Conservation (phyloP, 192 early-diverging fungal genomes). For the Backusella parvicylindrica region DNA sequence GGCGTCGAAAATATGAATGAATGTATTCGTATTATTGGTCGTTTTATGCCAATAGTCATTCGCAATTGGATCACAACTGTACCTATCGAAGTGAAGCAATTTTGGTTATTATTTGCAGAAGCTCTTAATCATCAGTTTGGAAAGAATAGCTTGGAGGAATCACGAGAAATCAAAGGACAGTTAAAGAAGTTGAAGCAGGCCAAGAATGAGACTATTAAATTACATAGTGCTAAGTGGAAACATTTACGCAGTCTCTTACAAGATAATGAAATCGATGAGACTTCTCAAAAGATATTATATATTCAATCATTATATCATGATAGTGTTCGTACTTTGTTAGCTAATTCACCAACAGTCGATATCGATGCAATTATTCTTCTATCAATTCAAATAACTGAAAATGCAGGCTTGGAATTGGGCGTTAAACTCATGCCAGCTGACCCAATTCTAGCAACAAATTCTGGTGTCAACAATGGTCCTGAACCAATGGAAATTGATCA, state of each 20-base stretch:
- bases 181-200: not conserved
- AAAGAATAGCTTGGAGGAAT: not conserved
- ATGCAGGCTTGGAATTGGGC: not conserved
- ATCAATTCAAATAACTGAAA: not conserved
- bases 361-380: not conserved
- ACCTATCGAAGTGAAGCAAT: not conserved
- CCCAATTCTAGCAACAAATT: too few species aligned
- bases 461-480: too few species aligned
- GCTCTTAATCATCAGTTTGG: not conserved
- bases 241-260: not conserved
- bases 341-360: not conserved
- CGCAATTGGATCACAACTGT: not conserved
- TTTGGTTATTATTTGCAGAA: not conserved
- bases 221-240: not conserved
- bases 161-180: not conserved
- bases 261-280: not conserved
- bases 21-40: not conserved
- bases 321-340: not conserved
- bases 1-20: not conserved
- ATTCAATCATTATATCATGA: not conserved
- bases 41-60: not conserved
- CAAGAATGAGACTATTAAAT: not conserved
- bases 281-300: not conserved
- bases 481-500: too few species aligned
- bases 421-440: too few species aligned